These are phyloP conservation scores for Aureobasidium sp. DNA, from an alignment of 2,329 filamentous ascomycete genomes.

Conservation along the genomic window DNA sequence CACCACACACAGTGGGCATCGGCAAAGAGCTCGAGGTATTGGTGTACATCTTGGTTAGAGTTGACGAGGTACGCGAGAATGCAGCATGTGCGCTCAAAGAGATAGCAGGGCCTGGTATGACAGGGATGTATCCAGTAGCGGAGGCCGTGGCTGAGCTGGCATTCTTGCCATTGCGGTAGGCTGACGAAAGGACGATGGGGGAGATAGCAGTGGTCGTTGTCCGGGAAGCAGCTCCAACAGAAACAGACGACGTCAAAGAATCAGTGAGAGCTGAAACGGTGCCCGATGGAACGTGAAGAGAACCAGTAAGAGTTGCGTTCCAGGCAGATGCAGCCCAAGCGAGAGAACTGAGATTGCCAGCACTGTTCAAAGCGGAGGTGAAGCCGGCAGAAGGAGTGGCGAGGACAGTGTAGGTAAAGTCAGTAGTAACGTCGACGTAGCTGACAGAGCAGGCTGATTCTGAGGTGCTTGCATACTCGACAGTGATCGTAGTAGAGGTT, in stretches of 20 bases:
- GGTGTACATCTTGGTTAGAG: constrained; percentile 9
- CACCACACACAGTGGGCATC: constrained; percentile 31
- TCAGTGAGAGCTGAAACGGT: neutral
- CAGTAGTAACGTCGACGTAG: constrained; percentile 6
- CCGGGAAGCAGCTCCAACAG: neutral
- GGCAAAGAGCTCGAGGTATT: neutral
- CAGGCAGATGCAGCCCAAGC: neutral
- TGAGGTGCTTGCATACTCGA: constrained; percentile 3
- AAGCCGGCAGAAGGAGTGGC: neutral
- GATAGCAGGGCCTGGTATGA: neutral
- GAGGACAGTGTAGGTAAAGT: constrained; percentile 9
- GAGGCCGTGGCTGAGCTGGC: neutral
- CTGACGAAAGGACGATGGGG: neutral
- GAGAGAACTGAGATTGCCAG: neutral
- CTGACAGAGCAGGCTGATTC: constrained; percentile 2
- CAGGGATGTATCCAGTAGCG: neutral
- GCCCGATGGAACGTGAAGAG: neutral
- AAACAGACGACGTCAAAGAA: neutral
- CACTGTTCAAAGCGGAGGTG: neutral
- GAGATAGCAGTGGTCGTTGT: neutral
- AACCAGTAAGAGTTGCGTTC: neutral
- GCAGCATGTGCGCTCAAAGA: neutral
- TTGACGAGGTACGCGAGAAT: neutral
- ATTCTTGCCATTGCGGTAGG: neutral
- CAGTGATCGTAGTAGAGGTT: neutral